These are phyloP conservation scores for Coprinellus aureogranulatus DNA, from an alignment of 768 basidiomycete genomes.

Conservation along the genomic window DNA sequence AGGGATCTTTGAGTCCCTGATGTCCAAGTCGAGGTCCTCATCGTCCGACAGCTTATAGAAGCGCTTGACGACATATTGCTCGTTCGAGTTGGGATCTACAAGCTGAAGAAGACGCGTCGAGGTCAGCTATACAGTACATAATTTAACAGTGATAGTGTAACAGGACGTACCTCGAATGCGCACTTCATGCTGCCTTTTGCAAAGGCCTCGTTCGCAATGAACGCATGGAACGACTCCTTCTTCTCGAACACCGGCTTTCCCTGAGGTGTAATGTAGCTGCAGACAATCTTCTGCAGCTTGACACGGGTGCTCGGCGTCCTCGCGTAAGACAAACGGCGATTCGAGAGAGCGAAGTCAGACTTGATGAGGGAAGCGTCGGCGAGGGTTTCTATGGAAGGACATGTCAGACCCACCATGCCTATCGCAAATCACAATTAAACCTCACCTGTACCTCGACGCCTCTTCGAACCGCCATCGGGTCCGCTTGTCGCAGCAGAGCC, in stretches of 20 bases:
- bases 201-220: background rate
- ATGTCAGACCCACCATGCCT: no score
- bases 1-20: no score
- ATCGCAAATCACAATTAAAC: no score
- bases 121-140: background rate
- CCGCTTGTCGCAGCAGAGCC: background rate
- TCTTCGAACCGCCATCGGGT: no score
- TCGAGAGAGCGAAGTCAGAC: background rate
- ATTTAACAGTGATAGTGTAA: background rate
- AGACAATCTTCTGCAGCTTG: background rate
- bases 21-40: background rate
- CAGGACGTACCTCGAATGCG: background rate
- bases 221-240: background rate
- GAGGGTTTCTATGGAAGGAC: no score
- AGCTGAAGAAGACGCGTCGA: background rate
- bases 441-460: no score
- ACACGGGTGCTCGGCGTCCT: no score
- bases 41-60: background rate
- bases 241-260: background rate
- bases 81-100: background rate
- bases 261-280: background rate
- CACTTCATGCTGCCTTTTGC: background rate
- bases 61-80: constrained; percentile 1
- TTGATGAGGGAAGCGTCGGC: background rate
- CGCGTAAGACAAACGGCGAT: background rate